Evolutionary conservation across 2,329 filamentous ascomycete species (phyloP).

Genomic region (Fusarium torreyae): DNA sequence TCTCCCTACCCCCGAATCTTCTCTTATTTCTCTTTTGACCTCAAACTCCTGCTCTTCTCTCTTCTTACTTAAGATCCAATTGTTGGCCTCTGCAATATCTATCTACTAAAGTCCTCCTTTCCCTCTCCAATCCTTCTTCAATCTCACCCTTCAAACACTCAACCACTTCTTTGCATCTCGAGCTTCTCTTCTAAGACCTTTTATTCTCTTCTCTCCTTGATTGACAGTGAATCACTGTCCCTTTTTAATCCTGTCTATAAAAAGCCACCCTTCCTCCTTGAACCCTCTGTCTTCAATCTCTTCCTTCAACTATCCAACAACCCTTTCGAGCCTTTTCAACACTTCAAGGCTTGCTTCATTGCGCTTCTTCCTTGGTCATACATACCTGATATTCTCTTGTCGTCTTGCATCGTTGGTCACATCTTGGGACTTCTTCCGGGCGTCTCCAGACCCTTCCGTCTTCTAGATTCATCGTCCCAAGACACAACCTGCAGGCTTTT

Average conservation of each 20-base stretch:
- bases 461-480: neutral
- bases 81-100: neutral
- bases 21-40: neutral
- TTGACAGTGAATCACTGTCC: constrained; percentile 9
- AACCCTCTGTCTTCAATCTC: neutral
- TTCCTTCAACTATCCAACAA: constrained; percentile 1
- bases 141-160: neutral
- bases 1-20: constrained; percentile 1
- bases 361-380: neutral
- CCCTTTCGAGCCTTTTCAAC: neutral
- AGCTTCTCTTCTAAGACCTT: neutral
- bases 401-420: neutral
- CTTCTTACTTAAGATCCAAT: neutral
- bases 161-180: neutral
- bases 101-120: neutral
- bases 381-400: neutral
- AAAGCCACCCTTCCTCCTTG: constrained; percentile 3
- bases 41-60: neutral
- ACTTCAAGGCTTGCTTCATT: neutral
- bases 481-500: neutral
- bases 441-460: neutral
- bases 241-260: neutral
- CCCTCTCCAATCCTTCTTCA: neutral
- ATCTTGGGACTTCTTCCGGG: neutral
- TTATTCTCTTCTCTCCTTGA: neutral